Evolutionary conservation across 2,329 filamentous ascomycete genomes (phyloP).

Genomic region (Ophiocordyceps unilateralis): DNA sequence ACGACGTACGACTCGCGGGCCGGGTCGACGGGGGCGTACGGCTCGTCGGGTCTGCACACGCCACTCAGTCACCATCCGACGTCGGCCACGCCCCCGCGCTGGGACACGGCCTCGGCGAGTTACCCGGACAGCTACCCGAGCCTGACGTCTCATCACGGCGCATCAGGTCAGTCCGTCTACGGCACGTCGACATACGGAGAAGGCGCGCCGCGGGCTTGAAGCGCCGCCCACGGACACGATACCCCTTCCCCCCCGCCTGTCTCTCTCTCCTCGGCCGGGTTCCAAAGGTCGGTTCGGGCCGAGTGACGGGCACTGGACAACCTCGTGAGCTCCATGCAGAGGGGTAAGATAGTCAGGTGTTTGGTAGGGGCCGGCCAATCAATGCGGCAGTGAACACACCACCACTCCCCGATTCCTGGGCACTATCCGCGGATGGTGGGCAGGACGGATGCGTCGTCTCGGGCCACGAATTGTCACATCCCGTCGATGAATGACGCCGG

Average conservation of each 20-base stretch:
- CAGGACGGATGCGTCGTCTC: too few relatives aligned
- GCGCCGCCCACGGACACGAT: too few relatives aligned
- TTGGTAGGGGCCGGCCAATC: too few relatives aligned
- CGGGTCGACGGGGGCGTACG: constrained; percentile 17
- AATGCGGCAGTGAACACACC: too few relatives aligned
- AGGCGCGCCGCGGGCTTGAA: constrained; percentile 23
- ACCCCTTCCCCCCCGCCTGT: background rate
- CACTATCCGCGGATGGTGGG: too few relatives aligned
- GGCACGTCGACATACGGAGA: constrained; percentile 23
- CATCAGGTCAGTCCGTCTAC: constrained; percentile 21
- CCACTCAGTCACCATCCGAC: constrained; percentile 20
- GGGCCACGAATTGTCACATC: too few relatives aligned
- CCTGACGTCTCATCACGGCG: constrained; percentile 17
- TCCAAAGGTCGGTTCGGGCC: background rate
- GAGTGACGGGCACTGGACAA: background rate
- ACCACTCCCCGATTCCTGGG: too few relatives aligned
- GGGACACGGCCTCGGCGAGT: constrained; percentile 21
- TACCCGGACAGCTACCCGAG: constrained; percentile 22
- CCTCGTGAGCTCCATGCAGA: background rate
- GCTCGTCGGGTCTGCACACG: constrained; percentile 20
- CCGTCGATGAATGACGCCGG: background rate
- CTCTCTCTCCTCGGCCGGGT: background rate
- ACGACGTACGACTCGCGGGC: constrained; percentile 21
- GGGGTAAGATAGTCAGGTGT: background rate
- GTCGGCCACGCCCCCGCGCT: constrained; percentile 20